Evolutionary conservation across 208 protist species (phyloP).

Genomic region (Entamoeba dispar): DNA sequence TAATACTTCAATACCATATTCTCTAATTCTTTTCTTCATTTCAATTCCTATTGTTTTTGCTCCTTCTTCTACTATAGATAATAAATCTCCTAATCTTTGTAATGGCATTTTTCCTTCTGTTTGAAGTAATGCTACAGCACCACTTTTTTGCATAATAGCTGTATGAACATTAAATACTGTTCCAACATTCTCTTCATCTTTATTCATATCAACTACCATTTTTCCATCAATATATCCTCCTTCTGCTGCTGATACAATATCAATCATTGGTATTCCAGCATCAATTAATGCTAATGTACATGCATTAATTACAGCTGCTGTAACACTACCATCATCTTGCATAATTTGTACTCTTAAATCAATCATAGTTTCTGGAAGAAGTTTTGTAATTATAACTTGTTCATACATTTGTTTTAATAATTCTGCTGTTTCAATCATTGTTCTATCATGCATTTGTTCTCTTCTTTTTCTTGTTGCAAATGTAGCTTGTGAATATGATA

Average conservation of each 20-base stretch:
- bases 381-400: neutral
- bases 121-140: neutral
- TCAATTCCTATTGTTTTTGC: neutral
- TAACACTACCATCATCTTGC: slow-evolving; percentile 6
- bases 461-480: neutral
- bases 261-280: slow-evolving; percentile 11
- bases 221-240: neutral
- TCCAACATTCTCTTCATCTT: neutral
- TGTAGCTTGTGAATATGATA: neutral
- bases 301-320: slow-evolving; percentile 6
- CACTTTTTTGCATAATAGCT: neutral
- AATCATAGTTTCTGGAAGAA: slow-evolving; percentile 1
- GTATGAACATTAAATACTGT: neutral
- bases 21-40: neutral
- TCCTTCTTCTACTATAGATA: neutral
- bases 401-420: neutral
- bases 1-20: neutral
- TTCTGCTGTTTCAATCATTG: neutral
- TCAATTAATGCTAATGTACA: slow-evolving; percentile 9
- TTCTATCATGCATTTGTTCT: neutral
- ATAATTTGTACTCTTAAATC: neutral
- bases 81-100: neutral
- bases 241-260: neutral
- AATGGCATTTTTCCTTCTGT: neutral
- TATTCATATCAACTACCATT: neutral